Base-by-base conservation (phyloP, 1,284 basidiomycete species). In the Apiotrichum veenhuisii region DNA sequence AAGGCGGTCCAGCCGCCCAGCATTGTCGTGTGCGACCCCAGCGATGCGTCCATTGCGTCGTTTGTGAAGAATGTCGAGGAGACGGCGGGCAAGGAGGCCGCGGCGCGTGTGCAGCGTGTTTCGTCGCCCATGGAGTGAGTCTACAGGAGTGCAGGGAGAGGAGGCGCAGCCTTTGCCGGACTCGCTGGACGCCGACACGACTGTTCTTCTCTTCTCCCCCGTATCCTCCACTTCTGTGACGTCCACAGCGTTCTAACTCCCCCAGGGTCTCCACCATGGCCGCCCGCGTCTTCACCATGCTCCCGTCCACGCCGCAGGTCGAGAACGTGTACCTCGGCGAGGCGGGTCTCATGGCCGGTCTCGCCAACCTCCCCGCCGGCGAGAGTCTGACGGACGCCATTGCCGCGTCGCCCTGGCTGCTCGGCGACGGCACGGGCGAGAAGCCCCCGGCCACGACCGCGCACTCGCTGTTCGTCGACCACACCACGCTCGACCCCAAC, bases 301-400 rank as follows among this genome's bases (percentile, higher is more conserved):
- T 81, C 1, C 81, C 81, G 0, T 78, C 77, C 0, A 78, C 77
- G 12, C 77, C 77, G 0, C 74, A 78, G 54, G 77, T 79, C 25
- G 71, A 78, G 55, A 61, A 66, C 18, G 76, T 78, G 4, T 79
- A 78, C 64, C 71, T 78, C 9, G 73, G 74, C 45, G 60, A 62
- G 46, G n/a, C 34, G 1, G 61, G 60, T 17, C 53, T 61, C 11
- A 44, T 61, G 22, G 64, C 70, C 0, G 77, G 74, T 2, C 72
- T 82, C 25, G 61, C 80, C 20, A 22, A 49, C 36, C 3, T 40
- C 12, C 8, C 23, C 22, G 36, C 36, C 33, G 80, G 79, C 3
- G 78, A 78, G 74, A 74, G 75, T 0, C 74, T 78, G 43, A 73
- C 77, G 9, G 69, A 77, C 45, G 61, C 66, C 18, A 73, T 78